phyloP scores from a whole-genome alignment of 106 monocot species.

The Allium sativum region DNA sequence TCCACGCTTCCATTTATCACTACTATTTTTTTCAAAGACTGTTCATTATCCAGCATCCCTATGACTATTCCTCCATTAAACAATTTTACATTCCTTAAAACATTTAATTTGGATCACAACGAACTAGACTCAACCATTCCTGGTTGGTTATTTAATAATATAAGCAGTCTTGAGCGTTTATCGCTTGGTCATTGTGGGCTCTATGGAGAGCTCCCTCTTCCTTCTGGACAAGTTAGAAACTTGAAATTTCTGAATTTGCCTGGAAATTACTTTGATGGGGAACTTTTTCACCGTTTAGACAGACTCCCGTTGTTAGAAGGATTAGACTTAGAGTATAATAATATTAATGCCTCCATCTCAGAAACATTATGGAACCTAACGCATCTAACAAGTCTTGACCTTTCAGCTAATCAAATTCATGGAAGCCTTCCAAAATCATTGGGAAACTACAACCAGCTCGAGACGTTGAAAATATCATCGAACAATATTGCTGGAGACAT shows the following conservation, averaged over 20 bases:
- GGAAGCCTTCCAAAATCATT: too few relatives aligned
- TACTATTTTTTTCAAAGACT: not conserved
- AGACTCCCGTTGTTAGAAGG: not conserved
- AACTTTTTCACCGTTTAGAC: too few relatives aligned
- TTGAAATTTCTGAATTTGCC: not conserved
- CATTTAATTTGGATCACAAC: not conserved
- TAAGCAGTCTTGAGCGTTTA: not conserved
- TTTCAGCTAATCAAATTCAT: too few relatives aligned
- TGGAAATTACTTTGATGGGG: not conserved
- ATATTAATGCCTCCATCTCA: too few relatives aligned
- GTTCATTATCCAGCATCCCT: not conserved
- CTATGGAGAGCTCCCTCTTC: not conserved
- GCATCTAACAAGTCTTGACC: not conserved
- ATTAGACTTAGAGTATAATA: not conserved
- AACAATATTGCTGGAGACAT: not conserved
- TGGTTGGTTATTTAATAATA: not conserved
- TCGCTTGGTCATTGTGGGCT: not conserved
- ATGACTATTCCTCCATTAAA: not conserved
- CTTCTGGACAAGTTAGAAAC: not conserved
- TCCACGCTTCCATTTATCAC: not conserved
- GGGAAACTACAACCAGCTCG: too few relatives aligned
- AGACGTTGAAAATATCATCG: not conserved
- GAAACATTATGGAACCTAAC: too few relatives aligned
- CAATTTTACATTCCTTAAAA: not conserved
- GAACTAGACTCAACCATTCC: not conserved